A percentile compares a stretch with the other conserved stretches of the same genome.
Evolutionary conservation across 495 filamentous ascomycete species (phyloP).

Genomic region (Podospora australis): DNA sequence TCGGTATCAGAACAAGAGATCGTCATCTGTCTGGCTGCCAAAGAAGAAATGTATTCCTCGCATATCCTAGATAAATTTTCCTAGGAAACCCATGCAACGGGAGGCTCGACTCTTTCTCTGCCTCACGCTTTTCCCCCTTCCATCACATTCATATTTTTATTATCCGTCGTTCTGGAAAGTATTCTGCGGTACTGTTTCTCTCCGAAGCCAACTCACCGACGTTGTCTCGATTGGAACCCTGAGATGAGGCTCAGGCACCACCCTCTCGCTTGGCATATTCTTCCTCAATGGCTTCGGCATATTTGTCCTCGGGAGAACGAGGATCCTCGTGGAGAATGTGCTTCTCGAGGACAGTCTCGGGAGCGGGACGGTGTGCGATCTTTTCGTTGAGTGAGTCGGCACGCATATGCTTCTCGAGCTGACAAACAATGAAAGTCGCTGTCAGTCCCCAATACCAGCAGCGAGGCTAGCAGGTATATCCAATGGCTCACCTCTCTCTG

Average conservation of each 20-base stretch:
- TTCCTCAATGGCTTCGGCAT: conserved; percentile 43
- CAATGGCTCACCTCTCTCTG: conserved; percentile 63
- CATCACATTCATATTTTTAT: too few relatives aligned
- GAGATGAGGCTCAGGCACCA: conserved; percentile 37
- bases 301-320: conserved; percentile 43
- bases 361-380: conserved; percentile 65
- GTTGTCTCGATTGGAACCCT: too few relatives aligned
- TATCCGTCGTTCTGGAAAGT: background rate
- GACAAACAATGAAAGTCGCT: background rate
- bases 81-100: too few relatives aligned
- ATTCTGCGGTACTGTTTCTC: background rate
- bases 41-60: too few relatives aligned
- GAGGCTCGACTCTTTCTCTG: too few relatives aligned
- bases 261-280: conserved; percentile 47
- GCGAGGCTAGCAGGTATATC: too few relatives aligned
- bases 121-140: too few relatives aligned
- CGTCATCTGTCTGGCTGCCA: too few relatives aligned
- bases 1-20: too few relatives aligned
- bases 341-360: conserved; percentile 67
- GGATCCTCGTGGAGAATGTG: conserved; percentile 67
- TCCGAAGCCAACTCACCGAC: background rate
- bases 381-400: conserved; percentile 78
- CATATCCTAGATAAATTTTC: too few relatives aligned
- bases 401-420: conserved; percentile 77
- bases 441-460: too few relatives aligned